Percentiles rank a stretch among this genome's conserved stretches.
These are phyloP conservation scores for Komagataea norvegica DNA, from an alignment of 1,139 yeast species.

Conservation along the genomic window DNA sequence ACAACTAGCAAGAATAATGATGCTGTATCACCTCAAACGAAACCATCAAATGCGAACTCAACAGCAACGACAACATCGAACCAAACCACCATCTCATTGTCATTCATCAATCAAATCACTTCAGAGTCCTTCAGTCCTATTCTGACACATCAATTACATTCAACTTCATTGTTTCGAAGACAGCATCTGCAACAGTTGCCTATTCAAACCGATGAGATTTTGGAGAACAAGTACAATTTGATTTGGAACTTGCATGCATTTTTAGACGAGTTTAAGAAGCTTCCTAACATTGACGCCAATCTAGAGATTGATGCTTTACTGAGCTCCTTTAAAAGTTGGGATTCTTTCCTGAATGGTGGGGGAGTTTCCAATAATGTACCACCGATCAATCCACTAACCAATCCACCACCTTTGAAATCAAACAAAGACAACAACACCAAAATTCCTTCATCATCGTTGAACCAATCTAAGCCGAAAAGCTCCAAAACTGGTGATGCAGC, in stretches of 20 bases:
- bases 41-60: no score
- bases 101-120: neutral
- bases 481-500: no score
- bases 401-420: conserved; percentile 31
- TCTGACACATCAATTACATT: neutral
- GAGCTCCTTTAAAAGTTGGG: conserved; percentile 35
- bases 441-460: neutral
- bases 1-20: no score
- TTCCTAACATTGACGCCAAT: conserved; percentile 39
- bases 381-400: neutral
- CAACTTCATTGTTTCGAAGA: neutral
- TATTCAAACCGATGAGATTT: conserved; percentile 12
- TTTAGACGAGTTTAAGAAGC: conserved; percentile 44
- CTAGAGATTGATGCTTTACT: conserved; percentile 36
- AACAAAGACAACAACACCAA: no score
- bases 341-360: conserved; percentile 12
- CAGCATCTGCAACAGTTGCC: neutral
- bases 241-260: conserved; percentile 54
- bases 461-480: no score
- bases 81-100: no score
- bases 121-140: neutral
- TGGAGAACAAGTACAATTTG: conserved; percentile 33
- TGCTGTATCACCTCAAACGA: no score
- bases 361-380: neutral
- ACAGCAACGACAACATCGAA: no score